Conservation (phyloP, 208 protist species). For the Leishmania turanica region DNA sequence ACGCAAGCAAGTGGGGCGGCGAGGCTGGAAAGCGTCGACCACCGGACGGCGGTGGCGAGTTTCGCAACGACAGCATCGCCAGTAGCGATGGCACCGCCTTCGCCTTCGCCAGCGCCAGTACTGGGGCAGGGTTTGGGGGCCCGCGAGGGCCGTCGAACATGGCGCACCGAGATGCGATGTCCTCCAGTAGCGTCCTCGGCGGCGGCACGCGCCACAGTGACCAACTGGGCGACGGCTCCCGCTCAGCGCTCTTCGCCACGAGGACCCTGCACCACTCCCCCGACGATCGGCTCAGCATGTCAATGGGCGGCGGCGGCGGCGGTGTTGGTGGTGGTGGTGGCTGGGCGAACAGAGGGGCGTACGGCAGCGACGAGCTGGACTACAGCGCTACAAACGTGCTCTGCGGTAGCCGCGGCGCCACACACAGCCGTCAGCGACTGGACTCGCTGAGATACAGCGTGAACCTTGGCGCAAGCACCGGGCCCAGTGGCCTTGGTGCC, state of each 20-base stretch:
- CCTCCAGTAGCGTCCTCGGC: background rate
- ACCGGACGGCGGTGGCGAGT: background rate
- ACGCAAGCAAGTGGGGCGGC: background rate
- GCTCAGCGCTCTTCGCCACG: slow-evolving; percentile 3
- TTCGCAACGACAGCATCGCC: background rate
- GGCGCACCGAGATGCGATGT: background rate
- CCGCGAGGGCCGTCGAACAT: background rate
- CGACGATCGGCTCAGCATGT: slow-evolving; percentile 1
- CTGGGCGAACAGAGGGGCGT: background rate
- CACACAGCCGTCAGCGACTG: slow-evolving; percentile 2
- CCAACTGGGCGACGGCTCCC: background rate
- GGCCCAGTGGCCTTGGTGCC: background rate
- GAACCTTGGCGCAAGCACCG: slow-evolving; percentile 1
- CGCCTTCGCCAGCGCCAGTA: background rate
- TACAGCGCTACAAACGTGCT: background rate
- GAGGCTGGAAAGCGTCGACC: background rate
- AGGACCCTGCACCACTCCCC: background rate
- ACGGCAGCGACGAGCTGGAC: background rate
- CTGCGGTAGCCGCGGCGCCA: background rate
- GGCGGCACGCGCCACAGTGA: background rate
- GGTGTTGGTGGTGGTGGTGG: slow-evolving; percentile 1
- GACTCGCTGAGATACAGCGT: slow-evolving; percentile 7
- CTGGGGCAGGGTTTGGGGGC: background rate
- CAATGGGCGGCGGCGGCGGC: background rate
- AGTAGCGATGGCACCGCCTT: background rate